Conservation (phyloP, 768 basidiomycete species). For the Amanita rimosa region DNA sequence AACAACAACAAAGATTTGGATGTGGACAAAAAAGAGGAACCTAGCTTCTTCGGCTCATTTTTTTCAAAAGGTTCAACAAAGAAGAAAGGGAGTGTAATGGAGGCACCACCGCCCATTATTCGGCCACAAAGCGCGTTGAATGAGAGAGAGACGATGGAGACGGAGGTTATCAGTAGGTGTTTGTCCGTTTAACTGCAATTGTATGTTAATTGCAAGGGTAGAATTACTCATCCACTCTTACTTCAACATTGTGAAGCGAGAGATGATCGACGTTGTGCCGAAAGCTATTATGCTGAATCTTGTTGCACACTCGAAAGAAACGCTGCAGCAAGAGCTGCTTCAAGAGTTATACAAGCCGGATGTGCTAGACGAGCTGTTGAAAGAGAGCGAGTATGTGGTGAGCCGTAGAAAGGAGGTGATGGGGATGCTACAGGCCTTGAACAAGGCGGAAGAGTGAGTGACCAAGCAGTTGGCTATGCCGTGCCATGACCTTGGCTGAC, state of each 20-base stretch:
- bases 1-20: slow-evolving; percentile 96
- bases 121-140: slow-evolving; percentile 84
- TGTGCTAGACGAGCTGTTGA: slow-evolving; percentile 87
- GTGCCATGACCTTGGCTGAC: slow-evolving; percentile 9
- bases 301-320: slow-evolving; percentile 89
- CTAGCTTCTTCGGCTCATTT: slow-evolving; percentile 93
- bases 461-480: slow-evolving; percentile 4
- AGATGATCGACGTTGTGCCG: slow-evolving; percentile 99
- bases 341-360: slow-evolving; percentile 97
- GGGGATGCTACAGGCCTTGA: slow-evolving; percentile 86
- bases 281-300: slow-evolving; percentile 90
- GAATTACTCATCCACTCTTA: slow-evolving; percentile 95
- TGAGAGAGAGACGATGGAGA: slow-evolving; percentile 96
- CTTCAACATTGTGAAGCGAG: slow-evolving; percentile 97
- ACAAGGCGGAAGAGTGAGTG: slow-evolving; percentile 92
- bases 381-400: slow-evolving; percentile 88
- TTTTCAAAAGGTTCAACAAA: slow-evolving; percentile 59
- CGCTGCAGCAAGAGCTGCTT: slow-evolving; percentile 85
- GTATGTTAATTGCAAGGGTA: slow-evolving; percentile 16
- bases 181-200: background rate
- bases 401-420: slow-evolving; percentile 89
- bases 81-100: slow-evolving; percentile 46
- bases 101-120: slow-evolving; percentile 76
- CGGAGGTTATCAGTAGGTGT: slow-evolving; percentile 94
- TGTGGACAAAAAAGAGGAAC: slow-evolving; percentile 86